Base-by-base conservation (phyloP, 108 stramenopile species). In the Parietichytrium sp. region DNA sequence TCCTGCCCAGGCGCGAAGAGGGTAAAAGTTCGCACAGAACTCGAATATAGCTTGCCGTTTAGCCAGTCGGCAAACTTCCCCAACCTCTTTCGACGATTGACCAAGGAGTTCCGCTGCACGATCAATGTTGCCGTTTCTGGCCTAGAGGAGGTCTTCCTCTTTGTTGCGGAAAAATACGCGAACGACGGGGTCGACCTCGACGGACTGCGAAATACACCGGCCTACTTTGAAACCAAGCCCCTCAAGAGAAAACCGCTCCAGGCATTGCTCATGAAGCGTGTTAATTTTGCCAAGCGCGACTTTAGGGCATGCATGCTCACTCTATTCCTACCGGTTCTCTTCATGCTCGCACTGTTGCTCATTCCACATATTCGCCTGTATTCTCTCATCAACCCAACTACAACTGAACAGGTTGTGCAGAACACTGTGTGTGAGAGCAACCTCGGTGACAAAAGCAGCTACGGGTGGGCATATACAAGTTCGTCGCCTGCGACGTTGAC, bases 181-280 rank as follows among this genome's bases (percentile, higher is more conserved):
- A 42, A 72, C 23, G 61, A 72, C 3, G 61, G 45, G 10, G 0
- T 72, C 13, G 49, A 29, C 18, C 26, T 82, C 4, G 81, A 82
- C 15, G 51, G 26, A 0, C 27, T 72, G 10, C 61, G 61, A n/a
- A 25, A 16, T n/a, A 42, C 45, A 8, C 15, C 36, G 4, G 38
- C 61, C n/a, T 72, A 72, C 42, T n/a, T 13, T 18, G 61, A 3
- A 25, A 33, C 26, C 6, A 48, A 27, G 26, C 30, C 13, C 7
- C 86, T 89, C 72, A 20, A 36, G 42, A 18, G 23, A 1, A 92
- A 92, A 49, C 38, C 15, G 2, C 53, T 92, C 30, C 31, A 48
- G 12, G 84, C 88, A 33, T 83, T 93, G 23, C 79, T 92, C 29
- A 49, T 80, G 54, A 93, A 93, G 82, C 88, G 92, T 20, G n/a